These are phyloP conservation scores for Alternaria postmessia DNA, from an alignment of 2,329 filamentous ascomycete species.

Conservation along the genomic window DNA sequence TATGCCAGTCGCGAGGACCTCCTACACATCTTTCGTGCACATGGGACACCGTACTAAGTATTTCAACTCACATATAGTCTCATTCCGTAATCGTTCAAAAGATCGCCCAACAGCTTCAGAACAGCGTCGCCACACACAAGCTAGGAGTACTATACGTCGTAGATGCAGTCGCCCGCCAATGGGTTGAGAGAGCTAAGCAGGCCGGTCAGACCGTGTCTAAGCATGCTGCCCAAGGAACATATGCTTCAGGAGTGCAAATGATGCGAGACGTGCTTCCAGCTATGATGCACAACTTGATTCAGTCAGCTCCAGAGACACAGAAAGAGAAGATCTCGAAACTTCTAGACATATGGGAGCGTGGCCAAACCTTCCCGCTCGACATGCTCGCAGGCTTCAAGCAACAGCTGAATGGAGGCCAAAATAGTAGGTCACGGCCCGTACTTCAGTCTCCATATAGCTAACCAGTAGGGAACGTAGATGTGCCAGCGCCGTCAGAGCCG, in stretches of 20 bases:
- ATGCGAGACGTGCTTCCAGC: constrained; percentile 93
- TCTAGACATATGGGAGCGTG: constrained; percentile 97
- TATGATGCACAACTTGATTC: constrained; percentile 94
- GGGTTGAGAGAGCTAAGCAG: constrained; percentile 93
- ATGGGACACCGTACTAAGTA: constrained; percentile 37
- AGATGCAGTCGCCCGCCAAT: constrained; percentile 99
- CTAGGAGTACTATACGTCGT: constrained; percentile 99
- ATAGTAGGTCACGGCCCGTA: constrained; percentile 66
- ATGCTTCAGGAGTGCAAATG: constrained; percentile 92
- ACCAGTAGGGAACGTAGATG: constrained; percentile 22
- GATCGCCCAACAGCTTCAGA: constrained; percentile 96
- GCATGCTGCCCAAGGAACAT: constrained; percentile 88
- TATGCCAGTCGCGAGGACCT: constrained; percentile 33
- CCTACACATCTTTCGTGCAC: constrained; percentile 11
- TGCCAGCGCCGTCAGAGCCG: constrained; percentile 39
- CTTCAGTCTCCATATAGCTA: constrained; percentile 19
- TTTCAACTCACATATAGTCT: constrained; percentile 66
- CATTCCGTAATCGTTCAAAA: constrained; percentile 96
- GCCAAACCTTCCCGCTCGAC: constrained; percentile 82
- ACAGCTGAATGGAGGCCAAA: constrained; percentile 70
- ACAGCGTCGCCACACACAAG: constrained; percentile 93
- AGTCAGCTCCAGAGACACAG: constrained; percentile 88
- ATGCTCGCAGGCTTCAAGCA: constrained; percentile 87
- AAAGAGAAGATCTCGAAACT: constrained; percentile 97
- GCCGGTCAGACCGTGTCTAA: constrained; percentile 79